Base-by-base conservation (phyloP, 345 rosid species). In the Toxicodendron radicans region DNA sequence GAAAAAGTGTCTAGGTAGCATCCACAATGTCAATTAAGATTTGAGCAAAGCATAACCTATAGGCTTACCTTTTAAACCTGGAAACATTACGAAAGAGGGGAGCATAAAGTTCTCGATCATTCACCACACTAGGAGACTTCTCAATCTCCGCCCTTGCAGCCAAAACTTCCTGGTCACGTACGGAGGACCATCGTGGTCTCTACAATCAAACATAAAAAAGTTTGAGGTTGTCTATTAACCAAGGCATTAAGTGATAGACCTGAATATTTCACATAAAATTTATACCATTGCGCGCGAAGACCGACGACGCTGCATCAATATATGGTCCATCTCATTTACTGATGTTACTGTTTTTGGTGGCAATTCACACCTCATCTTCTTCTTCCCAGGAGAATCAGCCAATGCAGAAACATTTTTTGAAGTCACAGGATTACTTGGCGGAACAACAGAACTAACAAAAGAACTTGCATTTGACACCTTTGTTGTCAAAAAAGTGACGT, bases 151-250 rank as follows among this genome's bases (percentile, higher is more conserved):
- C 73, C 77, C 82, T 90, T 32, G 91, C 94, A 73, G 89, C 77
- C 70, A 91, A 71, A 16, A 92, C 84, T 81, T 92, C 97, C 71
- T 51, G 85, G 78, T 95, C 97, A 43, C 89, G 88, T 58, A 38
- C 72, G 12, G 95, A 90, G 61, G 97, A 79, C 94, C 91, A 84
- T 66, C 90, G 87, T 6, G 97, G 97, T 82, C 93, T 87, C 99
- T 95, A 67, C 82, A 80, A 77, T 72, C 66, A 79, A 70, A 75
- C 18, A 38, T 43, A 58, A 58, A 13, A 66, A 13, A 24, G 16
- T 76, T 30, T 81, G 61, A 56, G 18, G 57, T 72, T 18, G 23
- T 60, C 33, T 27, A 43, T 46, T 32, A 64, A 65, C 20, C 53
- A 48, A 59, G 73, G 64, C 16, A 70, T 73, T 48, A 75, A 68